Evolutionary conservation across 2,329 filamentous ascomycete genomes (phyloP).

Genomic region (Cladosporium austrohemisphaericum): DNA sequence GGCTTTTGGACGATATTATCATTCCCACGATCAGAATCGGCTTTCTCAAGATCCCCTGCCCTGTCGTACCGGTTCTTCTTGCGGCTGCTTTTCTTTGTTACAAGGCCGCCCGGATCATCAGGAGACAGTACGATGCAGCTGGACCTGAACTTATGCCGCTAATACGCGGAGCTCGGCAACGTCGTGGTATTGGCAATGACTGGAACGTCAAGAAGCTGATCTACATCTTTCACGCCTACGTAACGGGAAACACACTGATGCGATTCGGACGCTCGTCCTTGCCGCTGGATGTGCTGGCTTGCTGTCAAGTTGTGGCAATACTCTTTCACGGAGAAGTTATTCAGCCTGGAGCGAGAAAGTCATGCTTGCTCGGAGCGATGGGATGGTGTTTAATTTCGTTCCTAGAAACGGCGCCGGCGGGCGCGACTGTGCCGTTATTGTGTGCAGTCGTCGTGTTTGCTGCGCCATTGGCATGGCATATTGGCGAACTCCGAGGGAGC

Average conservation of each 20-base stretch:
- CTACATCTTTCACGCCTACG: not conserved
- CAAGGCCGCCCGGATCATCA: no score
- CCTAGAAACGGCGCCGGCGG: not conserved
- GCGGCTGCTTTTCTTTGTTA: no score
- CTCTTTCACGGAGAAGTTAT: not conserved
- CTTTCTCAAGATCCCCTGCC: not conserved
- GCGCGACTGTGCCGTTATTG: no score
- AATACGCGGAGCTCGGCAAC: no score
- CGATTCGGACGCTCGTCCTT: not conserved
- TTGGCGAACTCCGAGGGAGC: not conserved
- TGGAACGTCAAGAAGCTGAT: not conserved
- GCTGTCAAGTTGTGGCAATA: not conserved
- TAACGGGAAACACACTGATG: not conserved
- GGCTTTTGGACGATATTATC: not conserved
- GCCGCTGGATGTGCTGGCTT: not conserved
- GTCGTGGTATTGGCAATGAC: no score
- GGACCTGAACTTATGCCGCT: no score
- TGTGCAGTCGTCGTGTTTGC: not conserved
- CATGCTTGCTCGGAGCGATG: not conserved
- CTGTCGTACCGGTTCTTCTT: not conserved
- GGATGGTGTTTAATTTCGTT: not conserved
- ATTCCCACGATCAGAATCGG: not conserved
- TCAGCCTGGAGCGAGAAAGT: not conserved
- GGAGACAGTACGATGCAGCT: no score
- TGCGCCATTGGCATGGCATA: not conserved